These are phyloP conservation scores for Leccinum disarticulatum DNA, from an alignment of 768 basidiomycete species.

Conservation along the genomic window DNA sequence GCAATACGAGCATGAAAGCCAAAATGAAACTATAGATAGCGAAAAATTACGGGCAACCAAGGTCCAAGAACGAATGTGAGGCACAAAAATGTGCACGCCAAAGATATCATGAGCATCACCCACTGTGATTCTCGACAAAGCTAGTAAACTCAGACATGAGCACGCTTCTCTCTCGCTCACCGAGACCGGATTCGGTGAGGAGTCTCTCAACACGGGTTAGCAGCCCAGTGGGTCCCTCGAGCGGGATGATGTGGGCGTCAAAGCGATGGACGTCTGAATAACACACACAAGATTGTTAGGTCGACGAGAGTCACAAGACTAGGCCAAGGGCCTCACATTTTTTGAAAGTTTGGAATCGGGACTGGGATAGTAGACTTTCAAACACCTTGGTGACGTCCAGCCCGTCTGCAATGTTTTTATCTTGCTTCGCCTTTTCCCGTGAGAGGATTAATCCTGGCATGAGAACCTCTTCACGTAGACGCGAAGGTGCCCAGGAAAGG, in stretches of 20 bases:
- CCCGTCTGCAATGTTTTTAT: conserved; percentile 20
- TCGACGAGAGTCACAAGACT: conserved; percentile 2
- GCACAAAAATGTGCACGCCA: neutral
- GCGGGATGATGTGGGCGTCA: conserved; percentile 71
- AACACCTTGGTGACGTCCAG: conserved; percentile 39
- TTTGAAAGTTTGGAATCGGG: conserved; percentile 48
- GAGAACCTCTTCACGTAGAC: conserved; percentile 64
- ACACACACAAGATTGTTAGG: conserved; percentile 16
- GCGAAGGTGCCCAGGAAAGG: conserved; percentile 70
- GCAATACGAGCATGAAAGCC: conserved; percentile 15
- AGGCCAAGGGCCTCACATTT: conserved; percentile 51
- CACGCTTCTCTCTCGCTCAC: conserved; percentile 44
- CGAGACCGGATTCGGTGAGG: conserved; percentile 49
- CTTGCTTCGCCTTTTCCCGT: conserved; percentile 30
- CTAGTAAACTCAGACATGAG: conserved; percentile 61
- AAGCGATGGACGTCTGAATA: conserved; percentile 67
- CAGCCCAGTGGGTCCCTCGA: conserved; percentile 72
- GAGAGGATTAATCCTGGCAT: conserved; percentile 40
- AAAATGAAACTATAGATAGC: conserved; percentile 21
- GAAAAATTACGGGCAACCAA: conserved; percentile 27
- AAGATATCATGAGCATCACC: conserved; percentile 14
- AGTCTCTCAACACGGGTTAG: conserved; percentile 62
- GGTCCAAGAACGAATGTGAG: conserved; percentile 12
- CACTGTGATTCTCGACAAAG: conserved; percentile 45
- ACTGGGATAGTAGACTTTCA: conserved; percentile 34